A percentile compares a stretch with the other conserved stretches of the same genome.
Conservation (phyloP, 768 basidiomycete species). For the Rhodosporidiobolus sp. region DNA sequence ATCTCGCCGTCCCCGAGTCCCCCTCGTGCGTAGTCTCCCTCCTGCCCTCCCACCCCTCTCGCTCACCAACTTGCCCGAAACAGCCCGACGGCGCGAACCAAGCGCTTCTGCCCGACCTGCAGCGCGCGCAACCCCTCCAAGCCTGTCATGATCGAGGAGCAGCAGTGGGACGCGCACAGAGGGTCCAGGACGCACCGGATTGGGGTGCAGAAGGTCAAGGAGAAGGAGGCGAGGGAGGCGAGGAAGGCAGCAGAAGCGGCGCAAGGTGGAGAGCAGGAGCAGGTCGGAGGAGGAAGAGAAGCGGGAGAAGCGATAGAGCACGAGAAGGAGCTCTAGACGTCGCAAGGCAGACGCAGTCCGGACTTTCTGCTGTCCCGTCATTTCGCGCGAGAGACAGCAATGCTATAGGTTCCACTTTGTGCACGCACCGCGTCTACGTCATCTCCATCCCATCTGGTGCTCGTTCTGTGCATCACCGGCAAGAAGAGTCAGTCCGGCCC, state of each 20-base stretch:
- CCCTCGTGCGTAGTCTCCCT: neutral
- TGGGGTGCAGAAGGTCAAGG: neutral
- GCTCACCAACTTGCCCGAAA: too few relatives aligned
- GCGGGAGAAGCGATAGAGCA: too few relatives aligned
- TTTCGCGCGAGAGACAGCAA: neutral
- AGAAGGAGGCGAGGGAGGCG: neutral
- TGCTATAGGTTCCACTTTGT: neutral
- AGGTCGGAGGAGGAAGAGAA: neutral
- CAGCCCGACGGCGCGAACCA: constrained; percentile 5
- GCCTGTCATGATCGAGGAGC: constrained; percentile 37
- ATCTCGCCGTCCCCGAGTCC: constrained; percentile 3
- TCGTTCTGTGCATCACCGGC: too few relatives aligned
- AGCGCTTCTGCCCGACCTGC: constrained; percentile 33
- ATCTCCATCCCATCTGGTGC: constrained; percentile 1
- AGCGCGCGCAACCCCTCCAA: constrained; percentile 1
- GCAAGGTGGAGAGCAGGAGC: too few relatives aligned
- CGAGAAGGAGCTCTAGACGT: too few relatives aligned
- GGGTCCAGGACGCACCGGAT: constrained; percentile 18
- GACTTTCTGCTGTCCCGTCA: too few relatives aligned
- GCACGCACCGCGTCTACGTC: neutral
- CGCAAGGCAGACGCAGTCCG: too few relatives aligned
- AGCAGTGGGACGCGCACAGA: constrained; percentile 30
- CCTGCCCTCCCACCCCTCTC: neutral
- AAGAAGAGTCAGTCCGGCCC: too few relatives aligned
- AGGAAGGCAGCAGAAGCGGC: neutral